Evolutionary conservation across 2,329 filamentous ascomycete genomes (phyloP), one percentile per base, ranked within the genome.

Genomic region (Ampelomyces quisqualis): DNA sequence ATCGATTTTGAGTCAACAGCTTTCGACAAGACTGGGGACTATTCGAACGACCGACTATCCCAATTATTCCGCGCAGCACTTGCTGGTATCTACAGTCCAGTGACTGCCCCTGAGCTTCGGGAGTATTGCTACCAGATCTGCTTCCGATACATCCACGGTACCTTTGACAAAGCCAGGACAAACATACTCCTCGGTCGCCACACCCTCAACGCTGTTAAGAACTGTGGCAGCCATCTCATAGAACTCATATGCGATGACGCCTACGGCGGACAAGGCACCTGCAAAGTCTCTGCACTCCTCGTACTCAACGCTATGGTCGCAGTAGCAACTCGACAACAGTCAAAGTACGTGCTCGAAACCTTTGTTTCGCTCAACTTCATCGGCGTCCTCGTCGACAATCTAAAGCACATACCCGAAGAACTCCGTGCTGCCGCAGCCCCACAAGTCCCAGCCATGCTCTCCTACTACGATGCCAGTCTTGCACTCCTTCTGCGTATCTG

Each of bases 221-320:
- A 85, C 4, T 83, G 89, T 30, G 90, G 93, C 26, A 86, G 89
- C 57, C 79, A 86, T 39, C 75, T 97, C 26, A 79, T 97, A 45
- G 89, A 91, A 55, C 82, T 89, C 18, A 77, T 96, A 29, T 96
- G 90, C 62, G 93, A 98, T 60, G 93, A 98, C 71, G 90, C 90
- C 14, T 91, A 90, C 65, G 84, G 86, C 44, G 89, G 90, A 26
- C 86, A 91, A 59, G 79, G 86, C 24, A 80, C 78, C 9, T 94
- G 88, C 66, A 87, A 94, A 61, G 83, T 94, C 3, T 85, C 91
- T 1, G 90, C 93, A 8, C 75, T 97, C 29, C 79, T 96, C 24
- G 76, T 97, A n/a, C 76, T 98, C 22, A 84, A 86, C 38, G 80
- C 86, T 1, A 70, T 97, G 10, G 82, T 94, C 21, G 80, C 82